These are phyloP conservation scores for Apiospora aurea DNA, from an alignment of 2,329 filamentous ascomycete species.

Conservation along the genomic window DNA sequence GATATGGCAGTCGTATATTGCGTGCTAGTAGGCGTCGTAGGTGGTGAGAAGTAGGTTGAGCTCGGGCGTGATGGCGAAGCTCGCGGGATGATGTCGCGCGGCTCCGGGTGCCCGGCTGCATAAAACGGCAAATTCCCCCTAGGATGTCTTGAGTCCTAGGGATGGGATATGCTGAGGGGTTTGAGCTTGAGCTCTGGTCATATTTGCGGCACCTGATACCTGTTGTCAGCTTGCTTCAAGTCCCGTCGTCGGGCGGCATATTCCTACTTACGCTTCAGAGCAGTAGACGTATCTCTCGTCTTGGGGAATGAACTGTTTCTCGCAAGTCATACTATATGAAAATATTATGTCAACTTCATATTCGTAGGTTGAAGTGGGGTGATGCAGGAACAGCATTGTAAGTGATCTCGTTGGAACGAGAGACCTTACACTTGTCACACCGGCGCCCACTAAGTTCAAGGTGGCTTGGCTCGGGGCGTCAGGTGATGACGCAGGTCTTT, in stretches of 20 bases:
- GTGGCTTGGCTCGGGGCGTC: constrained; percentile 32
- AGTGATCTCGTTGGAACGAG: constrained; percentile 25
- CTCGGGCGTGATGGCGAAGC: constrained; percentile 68
- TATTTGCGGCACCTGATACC: constrained; percentile 58
- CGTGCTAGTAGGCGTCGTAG: constrained; percentile 55
- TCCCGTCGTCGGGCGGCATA: constrained; percentile 26
- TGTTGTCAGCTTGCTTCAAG: constrained; percentile 31
- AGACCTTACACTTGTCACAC: constrained; percentile 14
- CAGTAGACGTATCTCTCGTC: constrained; percentile 68
- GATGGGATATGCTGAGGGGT: constrained; percentile 38
- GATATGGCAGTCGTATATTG: constrained; percentile 61
- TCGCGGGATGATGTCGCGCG: constrained; percentile 68
- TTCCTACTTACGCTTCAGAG: constrained; percentile 64
- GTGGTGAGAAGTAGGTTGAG: constrained; percentile 62
- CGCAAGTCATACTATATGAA: constrained; percentile 65
- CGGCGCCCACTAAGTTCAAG: background rate
- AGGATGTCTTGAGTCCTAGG: constrained; percentile 42
- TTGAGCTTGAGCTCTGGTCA: constrained; percentile 53
- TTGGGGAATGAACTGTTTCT: constrained; percentile 68
- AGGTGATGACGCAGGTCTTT: constrained; percentile 43
- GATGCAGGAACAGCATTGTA: constrained; percentile 43
- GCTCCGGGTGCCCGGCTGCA: constrained; percentile 56
- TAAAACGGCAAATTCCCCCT: constrained; percentile 52
- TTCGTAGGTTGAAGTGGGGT: constrained; percentile 24
- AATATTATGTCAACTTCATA: constrained; percentile 5